phyloP scores from a whole-genome alignment of 306 rosid genomes.

The Lathyrus tuberosus region DNA sequence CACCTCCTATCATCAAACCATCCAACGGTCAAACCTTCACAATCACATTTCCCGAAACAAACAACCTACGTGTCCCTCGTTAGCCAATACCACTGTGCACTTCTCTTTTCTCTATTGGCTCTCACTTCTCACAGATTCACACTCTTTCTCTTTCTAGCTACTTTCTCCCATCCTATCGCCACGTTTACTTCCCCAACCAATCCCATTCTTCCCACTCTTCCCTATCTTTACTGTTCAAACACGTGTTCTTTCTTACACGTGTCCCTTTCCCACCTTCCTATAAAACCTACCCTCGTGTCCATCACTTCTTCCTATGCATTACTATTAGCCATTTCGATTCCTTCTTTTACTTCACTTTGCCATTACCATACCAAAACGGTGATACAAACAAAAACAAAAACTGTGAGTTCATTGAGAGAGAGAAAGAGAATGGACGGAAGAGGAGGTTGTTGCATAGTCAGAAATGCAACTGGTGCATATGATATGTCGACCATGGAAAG shows the following conservation, averaged over 20 bases:
- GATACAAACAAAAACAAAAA: neutral
- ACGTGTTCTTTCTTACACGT: conserved; percentile 50
- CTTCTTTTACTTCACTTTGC: neutral
- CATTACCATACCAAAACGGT: neutral
- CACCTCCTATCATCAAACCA: neutral
- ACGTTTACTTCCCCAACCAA: conserved; percentile 56
- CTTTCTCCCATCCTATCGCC: conserved; percentile 19
- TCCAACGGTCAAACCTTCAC: conserved; percentile 26
- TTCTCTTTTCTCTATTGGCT: conserved; percentile 48
- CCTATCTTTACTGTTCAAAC: conserved; percentile 34
- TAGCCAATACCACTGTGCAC: conserved; percentile 44
- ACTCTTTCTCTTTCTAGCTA: conserved; percentile 7
- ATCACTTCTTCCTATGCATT: neutral
- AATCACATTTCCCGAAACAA: conserved; percentile 38
- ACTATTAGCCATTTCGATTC: neutral
- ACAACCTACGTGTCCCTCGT: conserved; percentile 50
- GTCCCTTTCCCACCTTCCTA: conserved; percentile 43
- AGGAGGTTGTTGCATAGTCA: conserved; percentile 81
- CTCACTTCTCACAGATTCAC: neutral
- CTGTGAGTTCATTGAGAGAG: neutral
- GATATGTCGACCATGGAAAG: conserved; percentile 50
- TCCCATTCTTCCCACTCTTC: conserved; percentile 36
- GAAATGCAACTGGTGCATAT: conserved; percentile 53
- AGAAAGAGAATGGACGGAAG: conserved; percentile 51
- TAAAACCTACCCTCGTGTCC: conserved; percentile 14